A percentile compares a stretch with the other conserved stretches of the same genome.
These are phyloP conservation scores for Diaporthe vexans DNA, from an alignment of 2,329 filamentous ascomycete genomes.

Conservation along the genomic window DNA sequence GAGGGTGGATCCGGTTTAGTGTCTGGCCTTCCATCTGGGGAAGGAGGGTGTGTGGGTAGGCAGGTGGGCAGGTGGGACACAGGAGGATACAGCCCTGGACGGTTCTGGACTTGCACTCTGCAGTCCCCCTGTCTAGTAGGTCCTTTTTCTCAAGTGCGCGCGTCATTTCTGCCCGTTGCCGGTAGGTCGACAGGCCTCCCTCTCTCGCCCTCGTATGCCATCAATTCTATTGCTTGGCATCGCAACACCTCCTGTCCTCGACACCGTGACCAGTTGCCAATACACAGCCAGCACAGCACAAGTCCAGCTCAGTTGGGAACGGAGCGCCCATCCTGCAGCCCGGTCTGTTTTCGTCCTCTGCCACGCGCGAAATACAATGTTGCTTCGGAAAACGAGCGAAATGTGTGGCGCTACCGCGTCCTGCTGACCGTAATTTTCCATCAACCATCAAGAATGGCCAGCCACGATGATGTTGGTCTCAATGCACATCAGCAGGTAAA, in stretches of 20 bases:
- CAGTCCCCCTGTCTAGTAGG: neutral
- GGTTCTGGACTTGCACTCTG: conserved; percentile 7
- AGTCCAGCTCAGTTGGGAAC: conserved; percentile 3
- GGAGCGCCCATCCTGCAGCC: conserved; percentile 4
- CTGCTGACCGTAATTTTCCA: conserved; percentile 31
- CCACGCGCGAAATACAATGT: neutral
- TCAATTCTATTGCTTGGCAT: conserved; percentile 5
- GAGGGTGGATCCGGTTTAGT: conserved; percentile 12
- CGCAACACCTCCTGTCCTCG: conserved; percentile 2
- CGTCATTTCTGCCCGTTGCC: neutral
- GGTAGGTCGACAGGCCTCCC: neutral
- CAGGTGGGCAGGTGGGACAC: no score
- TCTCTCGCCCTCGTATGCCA: neutral
- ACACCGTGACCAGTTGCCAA: neutral
- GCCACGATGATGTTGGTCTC: conserved; percentile 2
- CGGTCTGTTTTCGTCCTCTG: neutral
- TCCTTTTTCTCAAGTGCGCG: conserved; percentile 1
- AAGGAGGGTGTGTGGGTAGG: neutral
- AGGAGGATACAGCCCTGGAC: conserved; percentile 2
- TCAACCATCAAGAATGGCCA: conserved; percentile 8
- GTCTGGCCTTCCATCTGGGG: conserved; percentile 12
- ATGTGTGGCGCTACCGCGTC: conserved; percentile 10
- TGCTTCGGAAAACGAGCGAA: neutral
- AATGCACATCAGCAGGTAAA: conserved; percentile 27
- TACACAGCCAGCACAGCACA: neutral